phyloP scores from a whole-genome alignment of 495 filamentous ascomycete species.

The Coniosporium apollinis region DNA sequence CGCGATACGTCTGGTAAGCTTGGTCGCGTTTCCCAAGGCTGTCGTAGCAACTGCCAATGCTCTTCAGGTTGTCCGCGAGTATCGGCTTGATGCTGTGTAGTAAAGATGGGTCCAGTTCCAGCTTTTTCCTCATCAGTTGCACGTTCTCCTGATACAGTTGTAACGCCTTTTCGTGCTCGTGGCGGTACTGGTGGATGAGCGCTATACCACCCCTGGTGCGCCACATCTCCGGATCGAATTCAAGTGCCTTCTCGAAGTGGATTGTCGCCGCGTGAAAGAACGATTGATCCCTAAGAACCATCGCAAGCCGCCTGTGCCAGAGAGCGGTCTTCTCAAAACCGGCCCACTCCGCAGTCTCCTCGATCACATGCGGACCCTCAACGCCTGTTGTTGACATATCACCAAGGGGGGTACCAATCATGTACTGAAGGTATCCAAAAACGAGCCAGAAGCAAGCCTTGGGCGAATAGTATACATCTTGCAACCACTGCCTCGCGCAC shows the following conservation, averaged over 20 bases:
- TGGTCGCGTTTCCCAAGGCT: not conserved
- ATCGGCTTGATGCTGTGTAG: not conserved
- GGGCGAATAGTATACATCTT: not conserved
- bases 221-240: slow-evolving; percentile 1
- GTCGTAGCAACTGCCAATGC: not conserved
- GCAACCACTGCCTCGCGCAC: slow-evolving; percentile 1
- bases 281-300: not conserved
- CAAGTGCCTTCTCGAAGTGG: slow-evolving; percentile 1
- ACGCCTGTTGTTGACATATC: not conserved
- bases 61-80: not conserved
- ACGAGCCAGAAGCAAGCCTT: not conserved
- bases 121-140: not conserved
- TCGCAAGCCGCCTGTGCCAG: slow-evolving; percentile 4
- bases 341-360: slow-evolving; percentile 2
- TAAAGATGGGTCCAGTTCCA: not conserved
- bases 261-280: slow-evolving; percentile 1
- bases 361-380: not conserved
- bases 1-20: slow-evolving; percentile 1
- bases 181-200: not conserved
- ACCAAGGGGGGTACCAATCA: not conserved
- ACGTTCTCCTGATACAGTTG: not conserved
- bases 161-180: not conserved
- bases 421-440: not conserved
- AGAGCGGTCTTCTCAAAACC: slow-evolving; percentile 4
- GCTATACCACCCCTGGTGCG: not conserved